phyloP scores from a whole-genome alignment of 345 rosid species.

The Nasturtium officinale region DNA sequence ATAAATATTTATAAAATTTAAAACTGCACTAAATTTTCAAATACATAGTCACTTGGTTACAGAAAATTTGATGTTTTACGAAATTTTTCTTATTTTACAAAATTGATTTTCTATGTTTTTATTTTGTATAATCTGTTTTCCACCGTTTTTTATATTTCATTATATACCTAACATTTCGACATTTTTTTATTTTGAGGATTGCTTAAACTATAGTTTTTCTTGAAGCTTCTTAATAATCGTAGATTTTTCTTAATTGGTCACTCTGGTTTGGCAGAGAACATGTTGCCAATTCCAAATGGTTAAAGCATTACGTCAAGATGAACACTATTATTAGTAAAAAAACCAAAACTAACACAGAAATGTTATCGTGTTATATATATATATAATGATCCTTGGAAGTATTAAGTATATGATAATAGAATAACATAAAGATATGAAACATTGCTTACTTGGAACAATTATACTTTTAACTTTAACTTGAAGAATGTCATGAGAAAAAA shows the following conservation, averaged over 20 bases:
- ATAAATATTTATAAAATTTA: neutral
- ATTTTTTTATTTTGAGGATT: neutral
- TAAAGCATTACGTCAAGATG: constrained; percentile 21
- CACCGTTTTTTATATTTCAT: neutral
- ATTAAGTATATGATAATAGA: neutral
- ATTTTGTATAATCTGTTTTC: neutral
- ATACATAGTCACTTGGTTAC: too few species aligned
- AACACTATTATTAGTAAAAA: neutral
- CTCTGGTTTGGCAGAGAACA: neutral
- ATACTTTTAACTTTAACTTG: neutral
- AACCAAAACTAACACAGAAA: neutral
- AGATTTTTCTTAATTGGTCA: neutral
- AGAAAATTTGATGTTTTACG: too few species aligned
- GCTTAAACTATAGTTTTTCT: constrained; percentile 15
- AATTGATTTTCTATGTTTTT: too few species aligned
- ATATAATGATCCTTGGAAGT: constrained; percentile 12
- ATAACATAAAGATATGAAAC: constrained; percentile 2
- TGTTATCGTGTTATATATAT: neutral
- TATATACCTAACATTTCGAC: too few species aligned
- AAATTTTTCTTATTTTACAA: too few species aligned
- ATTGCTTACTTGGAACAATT: neutral
- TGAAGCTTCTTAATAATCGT: neutral
- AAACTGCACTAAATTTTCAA: constrained; percentile 27
- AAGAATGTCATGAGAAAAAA: neutral
- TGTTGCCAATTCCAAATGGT: neutral